These are phyloP conservation scores for Syncephalis fuscata DNA, from an alignment of 371 early-diverging fungal species.

Conservation along the genomic window DNA sequence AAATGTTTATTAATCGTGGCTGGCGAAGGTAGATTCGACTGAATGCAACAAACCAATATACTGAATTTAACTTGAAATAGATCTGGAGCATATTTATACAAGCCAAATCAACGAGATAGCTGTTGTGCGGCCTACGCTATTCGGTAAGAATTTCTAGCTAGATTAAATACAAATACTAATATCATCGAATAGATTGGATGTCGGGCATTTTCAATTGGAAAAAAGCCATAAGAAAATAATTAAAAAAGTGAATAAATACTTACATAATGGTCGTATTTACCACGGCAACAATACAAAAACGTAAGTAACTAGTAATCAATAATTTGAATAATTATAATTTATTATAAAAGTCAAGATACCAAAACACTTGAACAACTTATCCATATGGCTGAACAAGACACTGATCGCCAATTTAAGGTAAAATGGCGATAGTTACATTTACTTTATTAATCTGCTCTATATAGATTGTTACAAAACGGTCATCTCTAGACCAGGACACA, in stretches of 20 bases:
- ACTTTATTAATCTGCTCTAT: not conserved
- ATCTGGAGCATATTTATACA: conserved; percentile 43
- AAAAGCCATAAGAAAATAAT: conserved; percentile 57
- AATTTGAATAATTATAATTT: conserved; percentile 9
- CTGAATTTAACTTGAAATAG: conserved; percentile 10
- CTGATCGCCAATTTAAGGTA: conserved; percentile 5
- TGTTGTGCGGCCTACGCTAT: conserved; percentile 59
- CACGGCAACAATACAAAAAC: not conserved
- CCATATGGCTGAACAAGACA: not conserved
- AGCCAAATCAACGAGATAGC: conserved; percentile 33
- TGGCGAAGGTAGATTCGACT: conserved; percentile 32
- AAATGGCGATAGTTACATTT: not conserved
- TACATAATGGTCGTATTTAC: conserved; percentile 4
- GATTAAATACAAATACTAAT: not conserved
- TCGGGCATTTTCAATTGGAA: conserved; percentile 21
- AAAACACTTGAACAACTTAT: conserved; percentile 16
- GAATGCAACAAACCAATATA: not conserved
- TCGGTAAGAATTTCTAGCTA: conserved; percentile 15
- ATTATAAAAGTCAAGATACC: conserved; percentile 10
- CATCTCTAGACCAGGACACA: conserved; percentile 52
- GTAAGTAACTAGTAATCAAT: not conserved
- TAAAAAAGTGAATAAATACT: conserved; percentile 31
- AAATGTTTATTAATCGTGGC: conserved; percentile 41
- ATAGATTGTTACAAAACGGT: conserved; percentile 39
- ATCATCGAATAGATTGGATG: conserved; percentile 21